Base-by-base conservation (phyloP, 2,329 filamentous ascomycete genomes). In the Phyllosticta ampelicida region DNA sequence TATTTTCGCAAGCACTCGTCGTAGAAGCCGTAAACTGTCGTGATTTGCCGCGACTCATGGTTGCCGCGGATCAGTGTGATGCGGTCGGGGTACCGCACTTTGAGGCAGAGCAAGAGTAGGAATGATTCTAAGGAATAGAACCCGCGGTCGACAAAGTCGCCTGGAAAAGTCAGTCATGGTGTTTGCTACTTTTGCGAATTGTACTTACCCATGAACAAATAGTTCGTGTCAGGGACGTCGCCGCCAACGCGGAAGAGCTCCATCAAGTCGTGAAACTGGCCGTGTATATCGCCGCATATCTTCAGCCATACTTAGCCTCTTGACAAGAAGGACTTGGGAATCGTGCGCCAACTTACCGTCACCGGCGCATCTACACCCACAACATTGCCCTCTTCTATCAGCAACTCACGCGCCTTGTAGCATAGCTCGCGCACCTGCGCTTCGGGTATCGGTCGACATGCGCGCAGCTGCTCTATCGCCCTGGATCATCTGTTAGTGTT, bases 61-160 rank as follows among this genome's bases (percentile, higher is more conserved):
- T 96, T 96, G 63, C 92, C 92, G 63, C 92, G 83, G 68, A 97
- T 96, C 49, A 97, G 81, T 3, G 94, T 97, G 77, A 97, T 96
- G 65, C 94, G 89, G 73, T 97, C 90, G 56, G 92, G 94, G 70
- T 97, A 97, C 71, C 92, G 87, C 61, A 97, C 92, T 80, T 97
- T 97, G 66, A 97, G 84, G 70, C 90, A 96, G 56, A 99, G 83
- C 10, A 99, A 85, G 58, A 99, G 87, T 61, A 96, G 85, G 70
- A 99, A 96, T 4, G 91, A 94, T 76, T 99, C 92, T 65, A 99
- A 85, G 1, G 90, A 96, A 77, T 97, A 99, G 80, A 96, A 99
- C 60, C 92, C 92, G 63, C 92, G 89, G 73, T 99, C 92, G 70
- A 99, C 92, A 67, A 96, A 99, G 74, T 99, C 92, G 70, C 92